Conservation (phyloP, 1,284 basidiomycete genomes). For the Golubevia pallescens region DNA sequence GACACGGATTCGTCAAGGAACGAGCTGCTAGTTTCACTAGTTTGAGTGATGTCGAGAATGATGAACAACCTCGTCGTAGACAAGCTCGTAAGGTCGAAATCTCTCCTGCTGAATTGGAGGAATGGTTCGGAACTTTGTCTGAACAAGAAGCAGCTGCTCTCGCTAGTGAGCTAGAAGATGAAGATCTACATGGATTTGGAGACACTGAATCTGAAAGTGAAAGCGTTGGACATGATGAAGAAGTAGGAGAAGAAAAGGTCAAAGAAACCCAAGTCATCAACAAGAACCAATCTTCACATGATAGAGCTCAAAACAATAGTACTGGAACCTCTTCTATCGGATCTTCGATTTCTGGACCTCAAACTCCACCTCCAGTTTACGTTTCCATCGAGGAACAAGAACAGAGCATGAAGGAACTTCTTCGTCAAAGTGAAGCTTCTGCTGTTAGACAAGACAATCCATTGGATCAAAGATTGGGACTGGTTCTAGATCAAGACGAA, state of each 20-base stretch:
- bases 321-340: background rate
- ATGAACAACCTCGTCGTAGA: constrained; percentile 4
- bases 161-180: constrained; percentile 26
- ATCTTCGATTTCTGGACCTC: background rate
- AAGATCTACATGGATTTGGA: constrained; percentile 16
- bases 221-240: background rate
- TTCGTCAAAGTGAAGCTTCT: background rate
- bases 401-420: background rate
- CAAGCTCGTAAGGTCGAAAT: constrained; percentile 9
- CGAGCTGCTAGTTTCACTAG: constrained; percentile 32
- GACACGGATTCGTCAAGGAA: constrained; percentile 30
- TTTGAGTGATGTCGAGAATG: constrained; percentile 26
- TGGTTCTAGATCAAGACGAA: background rate
- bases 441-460: background rate
- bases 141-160: constrained; percentile 32
- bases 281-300: background rate
- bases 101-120: constrained; percentile 19
- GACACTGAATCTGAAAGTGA: background rate
- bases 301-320: background rate
- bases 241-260: background rate
- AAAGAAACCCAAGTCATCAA: background rate
- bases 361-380: background rate
- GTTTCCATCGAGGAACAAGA: background rate
- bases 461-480: background rate
- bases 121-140: constrained; percentile 18